These are phyloP conservation scores for Porcisia hertigi DNA, from an alignment of 208 protist species.

Conservation along the genomic window DNA sequence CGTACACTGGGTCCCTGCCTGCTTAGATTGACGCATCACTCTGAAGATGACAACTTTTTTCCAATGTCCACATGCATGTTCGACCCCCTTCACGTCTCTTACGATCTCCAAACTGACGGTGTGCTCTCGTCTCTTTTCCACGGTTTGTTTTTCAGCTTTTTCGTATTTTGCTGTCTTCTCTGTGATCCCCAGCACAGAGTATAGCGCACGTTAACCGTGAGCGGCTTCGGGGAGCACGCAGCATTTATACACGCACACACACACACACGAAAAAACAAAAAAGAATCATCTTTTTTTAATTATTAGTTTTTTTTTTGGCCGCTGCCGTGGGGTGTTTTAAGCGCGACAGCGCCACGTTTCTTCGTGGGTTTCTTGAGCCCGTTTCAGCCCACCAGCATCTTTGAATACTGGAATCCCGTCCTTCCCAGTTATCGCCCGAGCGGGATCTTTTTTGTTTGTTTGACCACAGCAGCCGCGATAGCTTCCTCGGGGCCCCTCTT, in stretches of 20 bases:
- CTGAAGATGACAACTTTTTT: too few species aligned
- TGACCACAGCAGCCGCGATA: not conserved
- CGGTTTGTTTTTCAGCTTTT: not conserved
- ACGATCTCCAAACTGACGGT: too few species aligned
- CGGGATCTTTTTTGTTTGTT: not conserved
- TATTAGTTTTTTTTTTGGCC: not conserved
- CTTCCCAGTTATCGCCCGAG: not conserved
- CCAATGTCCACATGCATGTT: too few species aligned
- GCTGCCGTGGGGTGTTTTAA: too few species aligned
- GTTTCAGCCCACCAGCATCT: not conserved
- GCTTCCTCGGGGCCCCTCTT: not conserved
- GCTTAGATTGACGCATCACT: too few species aligned
- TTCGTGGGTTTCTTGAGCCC: not conserved
- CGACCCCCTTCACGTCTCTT: too few species aligned
- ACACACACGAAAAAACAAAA: too few species aligned
- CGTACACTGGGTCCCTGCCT: too few species aligned
- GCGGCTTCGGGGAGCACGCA: not conserved
- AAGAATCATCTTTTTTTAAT: not conserved
- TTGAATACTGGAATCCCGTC: too few species aligned
- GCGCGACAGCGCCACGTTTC: too few species aligned
- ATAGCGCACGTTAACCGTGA: not conserved
- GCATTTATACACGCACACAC: not conserved
- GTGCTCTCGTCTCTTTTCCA: not conserved
- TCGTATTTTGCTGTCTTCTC: not conserved
- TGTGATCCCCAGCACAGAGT: not conserved